Evolutionary conservation across 371 early-diverging fungal genomes (phyloP).

Genomic region (Syncephalastrum monosporum): DNA sequence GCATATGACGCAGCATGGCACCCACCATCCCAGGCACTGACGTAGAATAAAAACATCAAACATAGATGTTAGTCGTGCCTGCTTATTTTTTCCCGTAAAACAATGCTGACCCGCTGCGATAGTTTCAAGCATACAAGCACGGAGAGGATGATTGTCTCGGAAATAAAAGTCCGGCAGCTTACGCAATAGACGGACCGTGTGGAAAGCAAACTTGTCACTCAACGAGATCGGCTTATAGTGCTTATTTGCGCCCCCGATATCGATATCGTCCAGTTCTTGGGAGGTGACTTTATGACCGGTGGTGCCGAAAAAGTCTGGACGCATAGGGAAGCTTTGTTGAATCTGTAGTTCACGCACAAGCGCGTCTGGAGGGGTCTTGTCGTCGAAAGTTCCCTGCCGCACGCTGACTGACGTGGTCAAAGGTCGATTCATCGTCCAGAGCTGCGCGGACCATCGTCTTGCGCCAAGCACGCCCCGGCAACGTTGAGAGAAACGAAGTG

Average conservation of each 20-base stretch:
- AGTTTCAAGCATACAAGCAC: slow-evolving; percentile 74
- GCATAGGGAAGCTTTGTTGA: slow-evolving; percentile 6
- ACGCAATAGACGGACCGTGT: slow-evolving; percentile 58
- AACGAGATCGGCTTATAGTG: slow-evolving; percentile 56
- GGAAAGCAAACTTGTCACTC: slow-evolving; percentile 61
- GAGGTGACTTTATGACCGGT: slow-evolving; percentile 28
- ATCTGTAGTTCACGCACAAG: not conserved
- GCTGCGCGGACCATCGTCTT: not conserved
- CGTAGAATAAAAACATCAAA: not conserved
- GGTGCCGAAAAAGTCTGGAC: slow-evolving; percentile 13
- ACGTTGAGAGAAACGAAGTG: no score
- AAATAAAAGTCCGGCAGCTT: slow-evolving; percentile 69
- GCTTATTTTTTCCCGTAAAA: not conserved
- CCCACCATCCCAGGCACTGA: slow-evolving; percentile 90
- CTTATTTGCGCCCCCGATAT: slow-evolving; percentile 43
- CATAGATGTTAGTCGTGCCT: not conserved
- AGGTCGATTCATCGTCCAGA: no score
- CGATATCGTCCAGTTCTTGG: slow-evolving; percentile 56
- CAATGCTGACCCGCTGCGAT: slow-evolving; percentile 44
- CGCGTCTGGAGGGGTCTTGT: not conserved
- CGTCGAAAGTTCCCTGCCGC: no score
- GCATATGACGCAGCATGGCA: slow-evolving; percentile 80
- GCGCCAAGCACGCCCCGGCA: not conserved
- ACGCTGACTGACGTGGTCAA: no score
- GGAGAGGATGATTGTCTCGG: slow-evolving; percentile 67